Conservation (phyloP, 2,329 filamentous ascomycete genomes). For the Graphilbum fragrans region DNA sequence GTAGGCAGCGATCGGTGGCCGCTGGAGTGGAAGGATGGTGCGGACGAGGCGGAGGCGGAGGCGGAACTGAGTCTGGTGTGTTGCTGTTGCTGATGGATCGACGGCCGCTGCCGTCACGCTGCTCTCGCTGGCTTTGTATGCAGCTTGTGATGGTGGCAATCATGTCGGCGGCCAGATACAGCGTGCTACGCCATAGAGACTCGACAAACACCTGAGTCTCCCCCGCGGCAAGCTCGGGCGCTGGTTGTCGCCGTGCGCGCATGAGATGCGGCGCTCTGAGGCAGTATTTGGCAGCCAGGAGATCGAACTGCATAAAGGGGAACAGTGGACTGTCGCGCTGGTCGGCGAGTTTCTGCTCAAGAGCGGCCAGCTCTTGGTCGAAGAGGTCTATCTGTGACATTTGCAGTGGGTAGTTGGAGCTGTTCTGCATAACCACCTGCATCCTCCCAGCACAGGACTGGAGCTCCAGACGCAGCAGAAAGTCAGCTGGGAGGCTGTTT, state of each 20-base stretch:
- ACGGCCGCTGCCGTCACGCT: not conserved
- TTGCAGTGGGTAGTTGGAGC: not conserved
- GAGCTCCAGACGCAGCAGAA: conserved; percentile 1
- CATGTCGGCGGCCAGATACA: not conserved
- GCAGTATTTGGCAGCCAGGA: not conserved
- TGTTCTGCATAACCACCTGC: not conserved
- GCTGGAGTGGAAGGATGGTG: too few species aligned
- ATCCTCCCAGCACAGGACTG: not conserved
- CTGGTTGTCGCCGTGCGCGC: not conserved
- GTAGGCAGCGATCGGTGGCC: not conserved
- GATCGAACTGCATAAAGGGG: not conserved
- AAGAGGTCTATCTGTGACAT: not conserved
- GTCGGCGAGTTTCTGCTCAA: not conserved
- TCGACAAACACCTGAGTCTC: not conserved
- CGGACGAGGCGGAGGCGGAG: not conserved
- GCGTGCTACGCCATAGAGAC: not conserved
- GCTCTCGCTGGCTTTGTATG: too few species aligned
- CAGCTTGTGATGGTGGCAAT: not conserved
- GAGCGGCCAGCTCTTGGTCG: not conserved
- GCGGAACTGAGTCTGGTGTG: too few species aligned
- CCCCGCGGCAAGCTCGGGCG: not conserved
- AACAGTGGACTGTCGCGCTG: not conserved
- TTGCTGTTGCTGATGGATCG: not conserved
- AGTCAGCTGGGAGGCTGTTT: not conserved
- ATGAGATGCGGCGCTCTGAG: not conserved